Conservation (phyloP, 352 stramenopile genomes). For the Phytopythium chamaehyphon region DNA sequence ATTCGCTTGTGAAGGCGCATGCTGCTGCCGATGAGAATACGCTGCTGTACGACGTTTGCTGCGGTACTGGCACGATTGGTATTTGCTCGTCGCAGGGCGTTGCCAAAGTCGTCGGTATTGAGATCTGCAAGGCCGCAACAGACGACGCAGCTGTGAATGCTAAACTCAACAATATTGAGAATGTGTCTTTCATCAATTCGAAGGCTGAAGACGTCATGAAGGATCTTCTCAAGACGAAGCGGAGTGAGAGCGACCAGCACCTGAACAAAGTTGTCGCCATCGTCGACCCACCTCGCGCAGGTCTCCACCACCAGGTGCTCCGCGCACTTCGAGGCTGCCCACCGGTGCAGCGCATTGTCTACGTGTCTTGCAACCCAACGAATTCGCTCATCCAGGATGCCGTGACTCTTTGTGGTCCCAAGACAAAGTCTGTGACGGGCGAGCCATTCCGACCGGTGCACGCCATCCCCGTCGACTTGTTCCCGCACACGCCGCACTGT, state of each 20-base stretch:
- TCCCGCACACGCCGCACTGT: conserved; percentile 97
- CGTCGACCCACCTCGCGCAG: conserved; percentile 95
- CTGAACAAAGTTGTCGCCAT: conserved; percentile 91
- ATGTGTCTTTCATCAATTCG: conserved; percentile 89
- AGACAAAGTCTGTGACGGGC: conserved; percentile 91
- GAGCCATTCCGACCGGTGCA: conserved; percentile 90
- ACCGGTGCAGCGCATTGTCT: conserved; percentile 91
- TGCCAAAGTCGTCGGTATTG: conserved; percentile 82
- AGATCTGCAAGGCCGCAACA: conserved; percentile 88
- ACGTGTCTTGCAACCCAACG: conserved; percentile 98
- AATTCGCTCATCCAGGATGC: conserved; percentile 90
- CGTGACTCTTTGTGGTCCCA: conserved; percentile 89
- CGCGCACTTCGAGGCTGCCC: conserved; percentile 78
- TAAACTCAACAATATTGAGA: conserved; percentile 74
- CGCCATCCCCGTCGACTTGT: conserved; percentile 97
- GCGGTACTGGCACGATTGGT: conserved; percentile 97
- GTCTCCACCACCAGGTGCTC: conserved; percentile 92
- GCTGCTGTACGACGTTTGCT: conserved; percentile 97
- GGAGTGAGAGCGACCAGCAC: conserved; percentile 41
- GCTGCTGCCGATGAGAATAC: conserved; percentile 71
- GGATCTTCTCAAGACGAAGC: conserved; percentile 67
- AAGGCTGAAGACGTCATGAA: conserved; percentile 91
- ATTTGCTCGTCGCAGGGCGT: conserved; percentile 88
- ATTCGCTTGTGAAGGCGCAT: conserved; percentile 92
- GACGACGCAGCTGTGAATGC: conserved; percentile 90